Evolutionary conservation across 768 basidiomycete genomes (phyloP).

Genomic region (Filobasidium wieringae): DNA sequence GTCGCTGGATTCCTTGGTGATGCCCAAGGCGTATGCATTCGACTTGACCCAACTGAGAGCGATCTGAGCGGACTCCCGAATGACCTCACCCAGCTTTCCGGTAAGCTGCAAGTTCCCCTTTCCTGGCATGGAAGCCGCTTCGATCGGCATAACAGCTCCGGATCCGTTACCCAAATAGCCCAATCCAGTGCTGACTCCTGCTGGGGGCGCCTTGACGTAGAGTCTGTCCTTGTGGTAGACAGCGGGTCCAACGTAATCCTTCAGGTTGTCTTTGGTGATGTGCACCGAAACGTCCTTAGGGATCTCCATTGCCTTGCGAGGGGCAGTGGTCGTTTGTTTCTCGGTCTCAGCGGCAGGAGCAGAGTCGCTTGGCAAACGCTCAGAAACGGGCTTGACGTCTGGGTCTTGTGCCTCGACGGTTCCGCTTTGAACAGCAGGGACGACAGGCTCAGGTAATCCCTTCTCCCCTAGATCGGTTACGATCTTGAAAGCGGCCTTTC

Average conservation of each 20-base stretch:
- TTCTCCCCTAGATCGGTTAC: constrained; percentile 83
- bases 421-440: constrained; percentile 15
- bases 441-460: constrained; percentile 58
- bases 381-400: constrained; percentile 38
- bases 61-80: constrained; percentile 90
- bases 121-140: constrained; percentile 91
- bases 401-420: constrained; percentile 50
- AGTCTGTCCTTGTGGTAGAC: constrained; percentile 90
- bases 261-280: constrained; percentile 75
- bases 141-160: constrained; percentile 93
- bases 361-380: constrained; percentile 29
- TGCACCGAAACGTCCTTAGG: constrained; percentile 65
- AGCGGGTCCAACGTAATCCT: constrained; percentile 93
- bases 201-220: constrained; percentile 66
- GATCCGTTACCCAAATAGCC: constrained; percentile 94
- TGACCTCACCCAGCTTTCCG: constrained; percentile 95
- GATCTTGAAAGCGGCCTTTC: constrained; percentile 86
- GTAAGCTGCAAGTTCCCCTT: constrained; percentile 85
- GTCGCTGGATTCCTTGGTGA: constrained; percentile 58
- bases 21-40: constrained; percentile 77
- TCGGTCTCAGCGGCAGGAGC: constrained; percentile 37
- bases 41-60: constrained; percentile 84
- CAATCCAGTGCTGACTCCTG: constrained; percentile 87
- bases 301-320: constrained; percentile 67
- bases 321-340: constrained; percentile 58